Evolutionary conservation across 139 green algal species (phyloP), one percentile per base, ranked within the genome.

Genomic region (Medakamo hakoo): DNA sequence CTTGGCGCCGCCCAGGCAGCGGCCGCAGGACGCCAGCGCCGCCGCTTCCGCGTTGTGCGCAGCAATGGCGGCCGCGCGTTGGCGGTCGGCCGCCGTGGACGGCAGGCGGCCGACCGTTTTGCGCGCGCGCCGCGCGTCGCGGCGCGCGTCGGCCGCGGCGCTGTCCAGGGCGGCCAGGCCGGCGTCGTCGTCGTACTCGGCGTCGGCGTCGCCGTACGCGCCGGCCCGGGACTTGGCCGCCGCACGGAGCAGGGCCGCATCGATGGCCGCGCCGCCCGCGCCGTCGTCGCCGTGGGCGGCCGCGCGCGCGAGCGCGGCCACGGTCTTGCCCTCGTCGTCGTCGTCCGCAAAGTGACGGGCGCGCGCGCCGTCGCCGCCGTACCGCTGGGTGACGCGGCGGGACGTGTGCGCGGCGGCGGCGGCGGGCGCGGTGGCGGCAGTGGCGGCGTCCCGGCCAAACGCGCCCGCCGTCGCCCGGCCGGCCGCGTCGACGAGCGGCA

Each of bases 101-200:
- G n/a, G n/a, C n/a, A n/a, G n/a, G n/a, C n/a, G n/a, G n/a, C n/a
- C n/a, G n/a, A n/a, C n/a, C 58, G 59, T 68, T 49, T 30, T 60
- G 40, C 52, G 70, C 63, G 25, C 24, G 25, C 27, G 29, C 64
- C 24, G 24, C 58, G 27, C 26, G 58, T 78, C 55, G 3, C 62
- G 57, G 23, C 59, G 62, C 55, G 72, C 71, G 24, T 58, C 29
- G 3, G 29, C 75, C 72, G 3, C 30, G 4, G 49, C 29, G 23
- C 27, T 28, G 21, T 78, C 72, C 55, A 66, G 80, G 70, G 85
- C 62, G 25, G 95, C 85, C 55, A 97, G 66, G 0, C 91, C 89
- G 3, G 67, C 83, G 60, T 97, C 91, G 57, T 86, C 66, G 68
- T 98, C 91, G 75, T 98, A 98, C 77, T 98, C 91, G 27, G 80